Conservation (phyloP, 2,329 filamentous ascomycete species). For the Verticillium zaregamsianum region DNA sequence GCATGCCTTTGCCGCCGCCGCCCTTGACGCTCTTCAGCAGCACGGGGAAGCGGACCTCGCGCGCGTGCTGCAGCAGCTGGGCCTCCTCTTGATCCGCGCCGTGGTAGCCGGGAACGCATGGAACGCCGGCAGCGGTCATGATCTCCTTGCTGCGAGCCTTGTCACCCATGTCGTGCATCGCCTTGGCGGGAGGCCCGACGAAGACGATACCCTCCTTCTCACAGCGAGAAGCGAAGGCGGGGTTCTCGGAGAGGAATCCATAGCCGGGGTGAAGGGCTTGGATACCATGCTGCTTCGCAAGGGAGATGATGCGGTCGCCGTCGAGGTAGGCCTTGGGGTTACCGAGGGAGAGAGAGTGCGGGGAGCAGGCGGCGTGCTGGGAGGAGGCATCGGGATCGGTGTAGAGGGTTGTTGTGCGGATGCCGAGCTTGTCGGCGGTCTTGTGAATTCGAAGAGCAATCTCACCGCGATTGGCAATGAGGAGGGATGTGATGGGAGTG, state of each 20-base stretch:
- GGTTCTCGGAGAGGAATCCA: slow-evolving; percentile 93
- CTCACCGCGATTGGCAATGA: slow-evolving; percentile 96
- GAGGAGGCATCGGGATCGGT: slow-evolving; percentile 84
- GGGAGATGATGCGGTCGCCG: slow-evolving; percentile 83
- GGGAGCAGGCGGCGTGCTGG: slow-evolving; percentile 83
- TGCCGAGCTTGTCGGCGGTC: slow-evolving; percentile 83
- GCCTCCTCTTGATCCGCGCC: slow-evolving; percentile 71
- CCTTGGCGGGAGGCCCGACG: slow-evolving; percentile 81
- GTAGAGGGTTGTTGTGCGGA: slow-evolving; percentile 90
- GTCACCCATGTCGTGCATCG: slow-evolving; percentile 87
- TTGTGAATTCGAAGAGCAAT: slow-evolving; percentile 90
- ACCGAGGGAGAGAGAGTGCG: slow-evolving; percentile 79
- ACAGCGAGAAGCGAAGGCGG: slow-evolving; percentile 82
- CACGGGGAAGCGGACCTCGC: slow-evolving; percentile 64
- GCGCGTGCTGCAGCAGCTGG: slow-evolving; percentile 63
- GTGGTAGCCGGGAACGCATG: slow-evolving; percentile 95
- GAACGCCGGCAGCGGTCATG: slow-evolving; percentile 91
- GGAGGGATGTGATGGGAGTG: slow-evolving; percentile 67
- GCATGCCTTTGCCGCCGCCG: slow-evolving; percentile 81
- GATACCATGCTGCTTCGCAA: slow-evolving; percentile 82
- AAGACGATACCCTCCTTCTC: slow-evolving; percentile 88
- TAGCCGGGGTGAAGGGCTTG: slow-evolving; percentile 94
- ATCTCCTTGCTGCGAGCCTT: slow-evolving; percentile 94
- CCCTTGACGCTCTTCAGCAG: slow-evolving; percentile 77
- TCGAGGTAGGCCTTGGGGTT: slow-evolving; percentile 85